Percentiles rank a stretch among this genome's conserved stretches.
These are phyloP conservation scores for Cyberlindnera euphorbiae DNA, from an alignment of 805 yeast species.

Conservation along the genomic window DNA sequence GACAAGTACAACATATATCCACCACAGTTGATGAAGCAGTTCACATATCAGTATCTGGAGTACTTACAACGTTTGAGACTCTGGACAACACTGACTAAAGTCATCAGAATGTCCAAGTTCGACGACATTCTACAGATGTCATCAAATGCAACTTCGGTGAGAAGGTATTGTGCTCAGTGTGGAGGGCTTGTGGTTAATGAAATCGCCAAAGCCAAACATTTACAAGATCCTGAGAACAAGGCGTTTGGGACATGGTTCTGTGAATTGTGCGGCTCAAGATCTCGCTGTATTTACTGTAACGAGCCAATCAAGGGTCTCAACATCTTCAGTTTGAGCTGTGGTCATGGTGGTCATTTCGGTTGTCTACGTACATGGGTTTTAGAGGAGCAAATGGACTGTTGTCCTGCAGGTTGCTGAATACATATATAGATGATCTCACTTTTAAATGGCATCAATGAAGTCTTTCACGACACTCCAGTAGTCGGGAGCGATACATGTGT, in stretches of 20 bases:
- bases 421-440: background rate
- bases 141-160: conserved; percentile 31
- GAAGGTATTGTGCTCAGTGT: conserved; percentile 61
- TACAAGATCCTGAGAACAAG: conserved; percentile 26
- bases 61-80: conserved; percentile 43
- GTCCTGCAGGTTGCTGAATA: conserved; percentile 62
- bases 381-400: conserved; percentile 55
- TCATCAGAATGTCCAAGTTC: conserved; percentile 40
- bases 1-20: conserved; percentile 32
- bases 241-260: conserved; percentile 82
- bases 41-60: conserved; percentile 52
- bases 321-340: conserved; percentile 62
- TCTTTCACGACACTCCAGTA: conserved; percentile 71
- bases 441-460: conserved; percentile 38
- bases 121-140: conserved; percentile 25
- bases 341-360: conserved; percentile 81
- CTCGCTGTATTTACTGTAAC: conserved; percentile 64
- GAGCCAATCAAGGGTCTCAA: conserved; percentile 72
- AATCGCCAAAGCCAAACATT: conserved; percentile 36
- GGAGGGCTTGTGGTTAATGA: conserved; percentile 57
- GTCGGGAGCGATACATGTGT: conserved; percentile 66
- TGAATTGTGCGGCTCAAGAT: conserved; percentile 53
- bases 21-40: conserved; percentile 41
- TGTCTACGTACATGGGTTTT: conserved; percentile 79
- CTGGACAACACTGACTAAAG: conserved; percentile 54